A percentile compares a stretch with the other conserved stretches of the same genome.
Evolutionary conservation across 2,329 filamentous ascomycete genomes (phyloP).

Genomic region (Ascochyta rabiei): DNA sequence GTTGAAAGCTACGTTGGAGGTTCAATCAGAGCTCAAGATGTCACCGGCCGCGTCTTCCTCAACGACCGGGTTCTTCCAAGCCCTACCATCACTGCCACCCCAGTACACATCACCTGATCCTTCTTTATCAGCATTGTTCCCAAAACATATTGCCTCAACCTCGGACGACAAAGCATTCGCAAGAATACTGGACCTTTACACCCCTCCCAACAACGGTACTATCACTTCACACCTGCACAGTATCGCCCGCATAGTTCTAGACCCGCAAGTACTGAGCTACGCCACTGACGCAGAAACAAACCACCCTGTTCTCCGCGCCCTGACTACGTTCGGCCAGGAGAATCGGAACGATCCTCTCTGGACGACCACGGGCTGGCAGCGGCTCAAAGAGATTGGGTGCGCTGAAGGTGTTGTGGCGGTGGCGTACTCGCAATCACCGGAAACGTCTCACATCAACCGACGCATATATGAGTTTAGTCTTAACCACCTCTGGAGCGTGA

Average conservation of each 20-base stretch:
- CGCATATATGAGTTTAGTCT: conserved; percentile 66
- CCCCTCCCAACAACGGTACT: conserved; percentile 16
- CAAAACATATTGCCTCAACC: background rate
- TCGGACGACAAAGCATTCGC: conserved; percentile 33
- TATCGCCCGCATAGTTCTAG: conserved; percentile 27
- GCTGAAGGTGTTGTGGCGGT: conserved; percentile 64
- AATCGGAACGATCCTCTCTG: conserved; percentile 63
- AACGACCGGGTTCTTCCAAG: conserved; percentile 42
- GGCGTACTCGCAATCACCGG: conserved; percentile 63
- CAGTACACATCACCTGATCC: conserved; percentile 27
- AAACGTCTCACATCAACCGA: conserved; percentile 55
- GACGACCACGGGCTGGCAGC: conserved; percentile 70
- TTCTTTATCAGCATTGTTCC: background rate
- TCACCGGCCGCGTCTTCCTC: conserved; percentile 30
- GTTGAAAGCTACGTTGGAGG: conserved; percentile 10
- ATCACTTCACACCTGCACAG: conserved; percentile 26
- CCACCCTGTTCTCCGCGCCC: conserved; percentile 64
- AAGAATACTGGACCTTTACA: conserved; percentile 34
- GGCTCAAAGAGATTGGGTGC: conserved; percentile 65
- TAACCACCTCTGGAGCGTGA: conserved; percentile 64
- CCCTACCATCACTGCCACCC: conserved; percentile 31
- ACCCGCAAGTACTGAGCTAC: conserved; percentile 20
- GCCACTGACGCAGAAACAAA: conserved; percentile 67
- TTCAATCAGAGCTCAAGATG: conserved; percentile 26
- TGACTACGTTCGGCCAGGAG: conserved; percentile 65